Evolutionary conservation across 2,329 filamentous ascomycete genomes (phyloP), one percentile per base, ranked within the genome.

Genomic region (Claviceps sp.): DNA sequence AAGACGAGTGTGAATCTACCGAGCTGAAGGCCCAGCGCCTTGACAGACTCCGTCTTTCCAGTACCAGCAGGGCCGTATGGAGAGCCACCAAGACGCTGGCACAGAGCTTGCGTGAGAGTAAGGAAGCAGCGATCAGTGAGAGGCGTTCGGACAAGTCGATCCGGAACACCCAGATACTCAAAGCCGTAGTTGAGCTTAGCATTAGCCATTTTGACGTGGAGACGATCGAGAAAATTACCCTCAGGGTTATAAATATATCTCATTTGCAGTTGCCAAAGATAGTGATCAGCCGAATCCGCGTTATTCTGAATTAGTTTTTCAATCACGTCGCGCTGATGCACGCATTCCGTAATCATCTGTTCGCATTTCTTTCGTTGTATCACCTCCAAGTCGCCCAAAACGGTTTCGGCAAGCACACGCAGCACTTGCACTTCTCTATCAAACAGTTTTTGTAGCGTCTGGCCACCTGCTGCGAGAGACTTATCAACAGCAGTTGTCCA

Each of bases 31-130:
- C 93, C 94, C 26, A 99, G 78, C 20, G 93, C 93, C 70, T 99
- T 99, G 66, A 99, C 93, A 2, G 93, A 98, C 66, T 99, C 93
- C 0, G 93, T 99, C 71, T 99, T 99, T 67, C 93, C 93, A 45
- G 93, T 99, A 74, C 93, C 93, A 54, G 93, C 93, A 58, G 93
- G 93, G 50, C 93, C 93, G 62, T 98, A 98, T 0, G 93, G 93
- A 48, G 94, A 98, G 51, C 94, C 93, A 71, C 93, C 93, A 41
- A 99, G 81, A 61, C 89, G 82, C 68, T 99, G 93, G 65, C 88
- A 95, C 47, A 98, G 77, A 11, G 90, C 93, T 71, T 98, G 93
- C 3, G 91, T 97, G 52, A 98, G 82, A 5, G 94, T 98, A 55
- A 97, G 80, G 79, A 98, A 99, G 70, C 93, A 99, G 57, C 94